These are phyloP conservation scores for Salix arbutifolia DNA, from an alignment of 345 rosid species.

Conservation along the genomic window DNA sequence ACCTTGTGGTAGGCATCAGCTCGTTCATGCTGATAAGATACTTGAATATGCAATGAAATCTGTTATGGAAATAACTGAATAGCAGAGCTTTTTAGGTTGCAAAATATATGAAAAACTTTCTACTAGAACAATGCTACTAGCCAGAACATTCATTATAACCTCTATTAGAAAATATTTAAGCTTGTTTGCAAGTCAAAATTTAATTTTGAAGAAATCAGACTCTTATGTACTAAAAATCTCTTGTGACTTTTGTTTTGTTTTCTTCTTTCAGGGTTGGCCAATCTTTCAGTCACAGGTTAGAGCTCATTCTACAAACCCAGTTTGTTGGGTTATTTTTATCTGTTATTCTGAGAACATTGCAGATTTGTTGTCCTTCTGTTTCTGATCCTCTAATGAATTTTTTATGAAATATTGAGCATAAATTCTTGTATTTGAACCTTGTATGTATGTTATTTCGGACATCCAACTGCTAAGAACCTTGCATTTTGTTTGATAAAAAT, in stretches of 20 bases:
- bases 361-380: neutral
- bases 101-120: neutral
- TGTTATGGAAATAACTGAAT: too few species aligned
- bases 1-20: neutral
- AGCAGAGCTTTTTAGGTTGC: neutral
- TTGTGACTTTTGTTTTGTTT: constrained; percentile 13
- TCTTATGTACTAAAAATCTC: constrained; percentile 13
- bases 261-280: constrained; percentile 64
- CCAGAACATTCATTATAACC: neutral
- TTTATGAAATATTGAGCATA: neutral
- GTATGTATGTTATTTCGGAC: neutral
- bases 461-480: neutral
- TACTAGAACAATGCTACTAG: neutral
- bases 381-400: neutral
- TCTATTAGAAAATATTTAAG: neutral
- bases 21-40: neutral
- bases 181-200: neutral
- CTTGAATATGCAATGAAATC: neutral
- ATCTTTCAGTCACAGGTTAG: constrained; percentile 82
- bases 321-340: constrained; percentile 5
- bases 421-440: neutral
- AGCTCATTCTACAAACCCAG: constrained; percentile 28
- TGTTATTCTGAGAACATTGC: neutral
- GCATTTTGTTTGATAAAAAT: neutral
- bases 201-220: neutral